A percentile compares a stretch with the other conserved stretches of the same genome.
Conservation (phyloP, 192 early-diverging fungal species). For the Umbelopsis sp. region DNA sequence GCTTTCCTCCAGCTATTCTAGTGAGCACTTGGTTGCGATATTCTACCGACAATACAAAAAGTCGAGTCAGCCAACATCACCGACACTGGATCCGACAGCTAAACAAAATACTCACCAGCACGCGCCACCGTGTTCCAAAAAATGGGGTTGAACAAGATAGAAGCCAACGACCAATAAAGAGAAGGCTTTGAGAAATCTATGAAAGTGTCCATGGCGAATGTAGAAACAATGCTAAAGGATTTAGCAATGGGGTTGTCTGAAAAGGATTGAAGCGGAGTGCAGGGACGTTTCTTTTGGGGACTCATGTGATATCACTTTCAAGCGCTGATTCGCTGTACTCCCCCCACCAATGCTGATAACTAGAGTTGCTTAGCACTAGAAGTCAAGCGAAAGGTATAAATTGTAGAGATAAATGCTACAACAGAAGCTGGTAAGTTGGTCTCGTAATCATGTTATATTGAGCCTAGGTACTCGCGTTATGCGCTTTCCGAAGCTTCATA, state of each 20-base stretch:
- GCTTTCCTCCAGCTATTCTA: conserved; percentile 67
- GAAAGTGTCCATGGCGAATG: conserved; percentile 23
- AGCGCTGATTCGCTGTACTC: neutral
- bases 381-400: no score
- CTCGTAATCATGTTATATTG: no score
- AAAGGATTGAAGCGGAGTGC: conserved; percentile 2
- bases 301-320: conserved; percentile 6
- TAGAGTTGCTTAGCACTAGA: no score
- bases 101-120: conserved; percentile 49
- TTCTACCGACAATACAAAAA: conserved; percentile 49
- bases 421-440: no score
- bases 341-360: no score
- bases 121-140: conserved; percentile 92
- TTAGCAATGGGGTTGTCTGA: conserved; percentile 4
- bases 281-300: neutral
- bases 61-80: neutral
- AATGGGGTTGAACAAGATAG: conserved; percentile 84
- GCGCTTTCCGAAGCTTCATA: no score
- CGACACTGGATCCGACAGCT: neutral
- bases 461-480: no score
- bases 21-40: conserved; percentile 76
- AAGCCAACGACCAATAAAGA: conserved; percentile 69
- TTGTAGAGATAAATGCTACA: no score
- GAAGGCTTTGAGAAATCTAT: conserved; percentile 68
- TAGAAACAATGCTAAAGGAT: neutral